phyloP scores from a whole-genome alignment of 495 filamentous ascomycete species.

The Ascobolus immersus region DNA sequence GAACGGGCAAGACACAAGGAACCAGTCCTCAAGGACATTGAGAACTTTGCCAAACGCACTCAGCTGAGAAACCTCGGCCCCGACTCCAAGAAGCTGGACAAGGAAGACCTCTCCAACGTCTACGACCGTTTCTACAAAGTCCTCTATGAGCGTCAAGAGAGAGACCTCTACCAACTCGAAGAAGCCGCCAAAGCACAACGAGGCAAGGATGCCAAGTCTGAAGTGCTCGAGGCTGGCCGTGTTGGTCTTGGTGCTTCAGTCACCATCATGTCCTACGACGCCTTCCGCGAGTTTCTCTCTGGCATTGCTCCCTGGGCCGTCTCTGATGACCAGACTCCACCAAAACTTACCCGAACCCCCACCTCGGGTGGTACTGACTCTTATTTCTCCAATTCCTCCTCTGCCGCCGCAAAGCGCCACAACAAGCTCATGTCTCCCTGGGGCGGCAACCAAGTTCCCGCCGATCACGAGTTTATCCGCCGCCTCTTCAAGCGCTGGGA shows the following conservation, averaged over 20 bases:
- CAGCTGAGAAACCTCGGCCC: slow-evolving; percentile 87
- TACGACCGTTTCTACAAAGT: slow-evolving; percentile 86
- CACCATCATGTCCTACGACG: slow-evolving; percentile 87
- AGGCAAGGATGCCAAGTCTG: slow-evolving; percentile 19
- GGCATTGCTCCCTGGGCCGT: slow-evolving; percentile 76
- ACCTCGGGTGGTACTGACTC: not conserved
- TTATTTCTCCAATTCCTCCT: slow-evolving; percentile 3
- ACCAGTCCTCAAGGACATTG: slow-evolving; percentile 73
- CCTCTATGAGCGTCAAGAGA: slow-evolving; percentile 70
- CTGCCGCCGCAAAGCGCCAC: slow-evolving; percentile 14
- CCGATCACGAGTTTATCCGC: slow-evolving; percentile 86
- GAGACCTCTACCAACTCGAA: slow-evolving; percentile 52
- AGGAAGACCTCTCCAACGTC: slow-evolving; percentile 61
- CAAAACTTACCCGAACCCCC: too few species aligned
- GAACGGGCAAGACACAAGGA: slow-evolving; percentile 79
- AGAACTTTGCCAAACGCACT: slow-evolving; percentile 88
- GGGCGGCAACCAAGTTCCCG: slow-evolving; percentile 54
- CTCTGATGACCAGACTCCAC: slow-evolving; percentile 27
- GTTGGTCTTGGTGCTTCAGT: slow-evolving; percentile 72
- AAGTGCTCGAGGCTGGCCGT: slow-evolving; percentile 61
- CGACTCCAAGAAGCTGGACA: slow-evolving; percentile 67
- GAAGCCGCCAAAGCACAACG: slow-evolving; percentile 14
- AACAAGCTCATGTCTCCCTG: slow-evolving; percentile 36
- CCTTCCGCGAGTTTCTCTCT: slow-evolving; percentile 78
- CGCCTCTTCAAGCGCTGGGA: slow-evolving; percentile 79